These are phyloP conservation scores for Fusarium aywerte DNA, from an alignment of 2,329 filamentous ascomycete species.

Conservation along the genomic window DNA sequence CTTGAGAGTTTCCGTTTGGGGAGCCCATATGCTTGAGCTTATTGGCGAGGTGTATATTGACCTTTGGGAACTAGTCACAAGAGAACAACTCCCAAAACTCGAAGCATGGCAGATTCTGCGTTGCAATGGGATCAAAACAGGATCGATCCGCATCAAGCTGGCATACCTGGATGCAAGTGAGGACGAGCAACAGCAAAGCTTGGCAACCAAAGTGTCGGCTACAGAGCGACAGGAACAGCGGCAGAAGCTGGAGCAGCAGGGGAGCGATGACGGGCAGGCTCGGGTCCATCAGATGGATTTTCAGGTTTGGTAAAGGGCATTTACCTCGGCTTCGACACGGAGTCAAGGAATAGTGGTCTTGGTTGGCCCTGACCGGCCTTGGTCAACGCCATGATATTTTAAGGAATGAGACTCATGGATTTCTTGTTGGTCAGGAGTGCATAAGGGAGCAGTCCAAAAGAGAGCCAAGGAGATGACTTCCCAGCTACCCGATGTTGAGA, in stretches of 20 bases:
- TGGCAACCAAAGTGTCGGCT: conserved; percentile 31
- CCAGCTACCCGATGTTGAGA: conserved; percentile 24
- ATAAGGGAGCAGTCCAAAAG: neutral
- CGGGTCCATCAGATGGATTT: conserved; percentile 44
- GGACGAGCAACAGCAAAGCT: conserved; percentile 37
- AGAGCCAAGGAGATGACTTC: neutral
- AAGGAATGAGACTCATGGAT: conserved; percentile 10
- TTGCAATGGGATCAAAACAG: conserved; percentile 32
- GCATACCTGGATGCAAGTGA: conserved; percentile 35
- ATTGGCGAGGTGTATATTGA: conserved; percentile 43
- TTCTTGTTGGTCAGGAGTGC: conserved; percentile 3
- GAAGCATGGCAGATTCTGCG: conserved; percentile 39
- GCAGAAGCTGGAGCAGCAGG: conserved; percentile 25
- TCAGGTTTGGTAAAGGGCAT: conserved; percentile 38
- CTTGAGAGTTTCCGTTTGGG: conserved; percentile 44
- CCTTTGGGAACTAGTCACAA: conserved; percentile 40
- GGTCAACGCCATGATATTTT: neutral
- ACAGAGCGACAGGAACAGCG: conserved; percentile 33
- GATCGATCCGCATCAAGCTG: conserved; percentile 36
- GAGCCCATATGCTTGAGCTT: conserved; percentile 42
- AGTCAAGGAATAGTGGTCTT: conserved; percentile 5
- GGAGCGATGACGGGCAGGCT: conserved; percentile 36
- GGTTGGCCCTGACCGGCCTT: conserved; percentile 1
- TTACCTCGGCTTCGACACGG: conserved; percentile 14
- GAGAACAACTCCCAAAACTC: conserved; percentile 34